Conservation (phyloP, 805 yeast genomes). For the Sugiyamaella smithiae region DNA sequence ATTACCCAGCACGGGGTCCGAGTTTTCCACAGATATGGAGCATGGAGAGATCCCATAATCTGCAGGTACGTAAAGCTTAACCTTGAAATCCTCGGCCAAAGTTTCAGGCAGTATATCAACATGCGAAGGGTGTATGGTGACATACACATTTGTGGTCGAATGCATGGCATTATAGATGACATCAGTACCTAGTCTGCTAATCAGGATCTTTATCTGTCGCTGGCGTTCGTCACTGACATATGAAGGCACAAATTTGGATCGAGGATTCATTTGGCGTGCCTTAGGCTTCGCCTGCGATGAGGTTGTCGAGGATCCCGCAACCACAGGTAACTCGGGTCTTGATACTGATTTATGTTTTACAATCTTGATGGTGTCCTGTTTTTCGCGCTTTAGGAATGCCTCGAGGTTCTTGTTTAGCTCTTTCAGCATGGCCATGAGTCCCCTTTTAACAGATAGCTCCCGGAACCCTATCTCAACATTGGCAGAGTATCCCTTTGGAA, state of each 20-base stretch:
- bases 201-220: slow-evolving; percentile 21
- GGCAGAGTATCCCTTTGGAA: slow-evolving; percentile 64
- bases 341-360: slow-evolving; percentile 36
- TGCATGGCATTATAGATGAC: slow-evolving; percentile 5
- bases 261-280: slow-evolving; percentile 1
- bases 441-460: slow-evolving; percentile 41
- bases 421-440: slow-evolving; percentile 52
- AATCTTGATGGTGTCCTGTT: slow-evolving; percentile 59
- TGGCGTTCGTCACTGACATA: slow-evolving; percentile 19
- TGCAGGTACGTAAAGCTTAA: slow-evolving; percentile 20
- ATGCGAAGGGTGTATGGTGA: slow-evolving; percentile 15
- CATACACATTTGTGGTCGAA: slow-evolving; percentile 9
- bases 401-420: slow-evolving; percentile 61
- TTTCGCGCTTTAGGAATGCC: slow-evolving; percentile 54
- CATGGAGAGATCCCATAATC: slow-evolving; percentile 23
- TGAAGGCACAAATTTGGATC: slow-evolving; percentile 21
- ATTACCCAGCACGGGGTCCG: slow-evolving; percentile 18
- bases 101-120: slow-evolving; percentile 21
- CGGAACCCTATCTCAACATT: slow-evolving; percentile 67
- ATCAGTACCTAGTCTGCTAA: slow-evolving; percentile 17
- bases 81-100: slow-evolving; percentile 16
- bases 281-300: slow-evolving; percentile 5
- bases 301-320: background rate
- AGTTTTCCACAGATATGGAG: slow-evolving; percentile 17
- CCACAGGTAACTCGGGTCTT: background rate